phyloP scores from a whole-genome alignment of 2,329 filamentous ascomycete species.

The Clathrospora elynae region DNA sequence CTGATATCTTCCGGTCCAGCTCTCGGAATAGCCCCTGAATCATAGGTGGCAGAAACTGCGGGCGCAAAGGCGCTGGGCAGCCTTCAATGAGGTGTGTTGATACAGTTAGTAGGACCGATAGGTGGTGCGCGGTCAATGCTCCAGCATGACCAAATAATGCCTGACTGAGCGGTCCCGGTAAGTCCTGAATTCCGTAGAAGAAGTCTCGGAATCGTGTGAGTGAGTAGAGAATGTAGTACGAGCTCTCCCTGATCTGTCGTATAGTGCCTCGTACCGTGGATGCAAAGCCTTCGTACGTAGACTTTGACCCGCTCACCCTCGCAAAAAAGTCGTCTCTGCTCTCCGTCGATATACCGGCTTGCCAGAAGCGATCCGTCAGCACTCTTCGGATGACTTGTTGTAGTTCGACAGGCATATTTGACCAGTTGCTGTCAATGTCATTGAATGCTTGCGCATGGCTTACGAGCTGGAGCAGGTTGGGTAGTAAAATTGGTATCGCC shows the following conservation, averaged over 20 bases:
- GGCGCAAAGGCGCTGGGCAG: conserved; percentile 78
- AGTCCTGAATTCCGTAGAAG: conserved; percentile 87
- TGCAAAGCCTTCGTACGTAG: conserved; percentile 88
- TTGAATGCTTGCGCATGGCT: conserved; percentile 91
- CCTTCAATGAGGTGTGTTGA: conserved; percentile 89
- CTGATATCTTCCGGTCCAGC: conserved; percentile 83
- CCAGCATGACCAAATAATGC: conserved; percentile 83
- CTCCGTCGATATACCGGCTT: conserved; percentile 93
- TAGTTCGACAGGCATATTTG: conserved; percentile 74
- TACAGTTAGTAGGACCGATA: conserved; percentile 89
- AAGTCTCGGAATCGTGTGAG: conserved; percentile 85
- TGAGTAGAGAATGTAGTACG: conserved; percentile 92
- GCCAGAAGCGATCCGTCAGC: conserved; percentile 95
- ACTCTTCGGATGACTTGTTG: conserved; percentile 78
- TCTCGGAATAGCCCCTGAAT: conserved; percentile 81
- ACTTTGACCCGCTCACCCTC: conserved; percentile 84
- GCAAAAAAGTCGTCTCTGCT: conserved; percentile 97
- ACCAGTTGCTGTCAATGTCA: conserved; percentile 79
- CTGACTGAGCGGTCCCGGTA: conserved; percentile 80
- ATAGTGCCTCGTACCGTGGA: conserved; percentile 90
- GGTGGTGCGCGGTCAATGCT: conserved; percentile 85
- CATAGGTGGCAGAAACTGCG: conserved; percentile 83
- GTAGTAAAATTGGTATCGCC: conserved; percentile 79
- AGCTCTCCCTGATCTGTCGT: conserved; percentile 86
- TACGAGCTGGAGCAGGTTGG: conserved; percentile 81